Evolutionary conservation across 768 basidiomycete genomes (phyloP), one percentile per base, ranked within the genome.

Genomic region (Cystobasidium onofrii): DNA sequence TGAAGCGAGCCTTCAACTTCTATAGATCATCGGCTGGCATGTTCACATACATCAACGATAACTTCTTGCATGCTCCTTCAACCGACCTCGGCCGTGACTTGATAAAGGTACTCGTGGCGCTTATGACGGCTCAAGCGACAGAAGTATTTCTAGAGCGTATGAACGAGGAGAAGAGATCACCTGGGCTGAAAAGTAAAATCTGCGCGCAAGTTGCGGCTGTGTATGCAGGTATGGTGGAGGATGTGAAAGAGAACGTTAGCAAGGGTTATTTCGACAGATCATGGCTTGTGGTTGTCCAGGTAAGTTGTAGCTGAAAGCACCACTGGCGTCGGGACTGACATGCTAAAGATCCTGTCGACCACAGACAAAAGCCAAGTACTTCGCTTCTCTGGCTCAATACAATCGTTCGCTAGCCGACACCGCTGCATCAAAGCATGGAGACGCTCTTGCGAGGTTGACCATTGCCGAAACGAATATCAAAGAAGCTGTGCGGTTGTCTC

Each of bases 1-100:
- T 92, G 78, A 98, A 96, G 82, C 87, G 92, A 39, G 87, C 95
- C 0, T 99, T 96, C 83, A 87, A 91, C 82, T 94, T 92, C 82
- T 90, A 92, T 78, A 85, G 89, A 20, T 87, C 90, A 13, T 88
- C 90, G 50, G 91, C 94, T 1, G 96, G 96, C 23, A 96, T 99
- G 92, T 87, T 97, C 79, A 92, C 88, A 6, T 99, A 98, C 81
- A 93, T 99, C 84, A 97, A 98, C 83, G 96, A 99, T 82, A 97
- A 99, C 85, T 99, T 99, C 81, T 84, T 99, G 0, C 96, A 99
- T 78, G 96, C 95, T 0, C 96, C 96, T 0, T 92, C 90, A 25
- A 96, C 91, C 0, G 96, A 98, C 82, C 86, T 98, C 55, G 89
- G 89, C 78, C 86, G 92, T 23, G 95, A 98, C 74, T 91, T 98